These are phyloP conservation scores for Fusarium guadeloupense DNA, from an alignment of 2,329 filamentous ascomycete genomes.

Conservation along the genomic window DNA sequence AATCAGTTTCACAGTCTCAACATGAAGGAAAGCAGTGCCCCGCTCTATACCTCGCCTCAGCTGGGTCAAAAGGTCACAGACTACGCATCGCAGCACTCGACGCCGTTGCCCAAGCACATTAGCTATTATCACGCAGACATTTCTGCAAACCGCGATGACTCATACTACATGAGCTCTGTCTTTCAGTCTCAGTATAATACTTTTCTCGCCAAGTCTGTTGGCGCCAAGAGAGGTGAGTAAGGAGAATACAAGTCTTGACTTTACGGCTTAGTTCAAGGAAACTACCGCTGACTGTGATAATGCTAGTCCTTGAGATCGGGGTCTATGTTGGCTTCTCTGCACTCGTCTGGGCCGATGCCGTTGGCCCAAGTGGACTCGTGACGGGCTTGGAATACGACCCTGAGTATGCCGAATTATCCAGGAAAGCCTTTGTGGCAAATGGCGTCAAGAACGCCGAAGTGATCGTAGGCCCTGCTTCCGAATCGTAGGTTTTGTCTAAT, in stretches of 20 bases:
- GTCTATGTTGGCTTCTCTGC: slow-evolving; percentile 61
- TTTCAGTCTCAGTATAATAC: slow-evolving; percentile 54
- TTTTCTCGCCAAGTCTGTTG: slow-evolving; percentile 53
- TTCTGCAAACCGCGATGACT: slow-evolving; percentile 40
- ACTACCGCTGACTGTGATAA: neutral
- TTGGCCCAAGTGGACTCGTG: slow-evolving; percentile 55
- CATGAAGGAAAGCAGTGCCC: slow-evolving; percentile 53
- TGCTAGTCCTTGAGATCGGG: slow-evolving; percentile 59
- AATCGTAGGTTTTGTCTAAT: slow-evolving; percentile 51
- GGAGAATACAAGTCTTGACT: neutral
- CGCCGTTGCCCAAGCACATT: slow-evolving; percentile 54
- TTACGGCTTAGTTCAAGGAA: neutral
- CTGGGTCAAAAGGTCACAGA: slow-evolving; percentile 53
- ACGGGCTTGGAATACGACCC: slow-evolving; percentile 56
- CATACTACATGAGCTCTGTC: slow-evolving; percentile 53
- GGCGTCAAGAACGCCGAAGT: slow-evolving; percentile 58
- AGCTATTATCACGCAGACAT: slow-evolving; percentile 52
- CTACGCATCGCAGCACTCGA: slow-evolving; percentile 56
- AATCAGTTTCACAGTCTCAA: slow-evolving; percentile 6
- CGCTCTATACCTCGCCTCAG: slow-evolving; percentile 54
- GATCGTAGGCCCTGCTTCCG: slow-evolving; percentile 56
- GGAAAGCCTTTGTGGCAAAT: slow-evolving; percentile 51
- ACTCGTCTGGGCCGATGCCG: slow-evolving; percentile 58
- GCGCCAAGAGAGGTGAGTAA: slow-evolving; percentile 52
- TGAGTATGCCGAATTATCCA: slow-evolving; percentile 55